Base-by-base conservation (phyloP, 257 asterid genomes). In the Rehmannia glutinosa region DNA sequence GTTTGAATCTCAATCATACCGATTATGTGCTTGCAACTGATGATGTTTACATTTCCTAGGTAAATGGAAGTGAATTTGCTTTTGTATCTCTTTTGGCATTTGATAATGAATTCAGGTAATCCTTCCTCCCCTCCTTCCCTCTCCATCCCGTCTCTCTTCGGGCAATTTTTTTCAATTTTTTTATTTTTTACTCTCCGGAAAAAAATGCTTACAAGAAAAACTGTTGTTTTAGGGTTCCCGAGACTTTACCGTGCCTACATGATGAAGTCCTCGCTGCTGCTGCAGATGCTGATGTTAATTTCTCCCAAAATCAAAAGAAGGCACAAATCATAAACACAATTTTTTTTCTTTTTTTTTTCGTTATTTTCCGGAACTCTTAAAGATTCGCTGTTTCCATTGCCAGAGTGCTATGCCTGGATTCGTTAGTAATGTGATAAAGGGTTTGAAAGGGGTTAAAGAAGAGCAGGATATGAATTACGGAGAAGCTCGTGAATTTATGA, bases 1-100 rank as follows among this genome's bases (percentile, higher is more conserved):
- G 58, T 45, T 53, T 69, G 25, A 57, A 57, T 56, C 52, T 64
- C 56, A 20, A n/a, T 59, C 69, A 23, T 49, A 68, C 12, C 5
- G 21, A 50, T 65, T 53, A 8, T 62, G 41, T 49, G 52, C 71
- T 41, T 51, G 71, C 68, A 70, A 41, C 68, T 72, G 52, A 54
- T 32, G 47, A 25, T 68, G 51, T 36, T 68, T 27, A 15, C 33
- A 62, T 55, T 78, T 74, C 77, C 24, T 54, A 94, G 99, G 97
- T 85, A 65, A 81, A 80, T 69, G 97, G 95, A 27, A 53, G 83
- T 77, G 99, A 94, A 83, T 85, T 82, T 71, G 91, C 96, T 59
- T 65, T 91, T 55, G 69, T 87, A 17, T 88, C 96, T 64, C 88
- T 94, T 74, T 58, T 87, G 78, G 87, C 85, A 66, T 88, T 71